A percentile compares a stretch with the other conserved stretches of the same genome.
These are phyloP conservation scores for Boletus smithii DNA, from an alignment of 1,284 basidiomycete genomes.

Conservation along the genomic window DNA sequence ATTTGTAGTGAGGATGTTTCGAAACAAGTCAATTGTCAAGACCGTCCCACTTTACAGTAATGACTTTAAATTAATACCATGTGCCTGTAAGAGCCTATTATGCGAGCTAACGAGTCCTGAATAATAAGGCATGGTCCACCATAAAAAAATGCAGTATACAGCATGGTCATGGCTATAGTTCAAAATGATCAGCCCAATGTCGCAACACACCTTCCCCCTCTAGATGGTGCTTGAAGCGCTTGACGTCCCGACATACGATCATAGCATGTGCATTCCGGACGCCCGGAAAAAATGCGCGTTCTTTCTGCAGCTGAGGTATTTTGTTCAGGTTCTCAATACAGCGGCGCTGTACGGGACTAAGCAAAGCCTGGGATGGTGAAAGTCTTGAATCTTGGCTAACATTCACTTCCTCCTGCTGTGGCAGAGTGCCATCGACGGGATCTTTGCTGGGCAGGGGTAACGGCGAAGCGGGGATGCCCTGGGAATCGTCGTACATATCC, in stretches of 20 bases:
- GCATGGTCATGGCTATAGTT: constrained; percentile 28
- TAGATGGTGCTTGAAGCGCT: constrained; percentile 53
- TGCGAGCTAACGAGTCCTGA: too few species aligned
- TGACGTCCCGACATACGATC: constrained; percentile 64
- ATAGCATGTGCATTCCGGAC: constrained; percentile 64
- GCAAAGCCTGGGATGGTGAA: constrained; percentile 40
- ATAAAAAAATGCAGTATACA: background rate
- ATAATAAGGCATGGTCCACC: background rate
- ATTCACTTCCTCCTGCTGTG: constrained; percentile 6
- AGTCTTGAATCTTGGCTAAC: constrained; percentile 10
- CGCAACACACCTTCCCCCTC: constrained; percentile 59
- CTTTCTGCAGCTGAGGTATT: constrained; percentile 64
- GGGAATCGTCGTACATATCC: constrained; percentile 33
- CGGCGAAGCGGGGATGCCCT: constrained; percentile 5
- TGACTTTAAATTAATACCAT: too few species aligned
- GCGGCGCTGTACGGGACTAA: constrained; percentile 57
- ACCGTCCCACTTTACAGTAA: too few species aligned
- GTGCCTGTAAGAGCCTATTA: too few species aligned
- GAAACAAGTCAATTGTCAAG: too few species aligned
- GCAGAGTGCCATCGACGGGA: background rate
- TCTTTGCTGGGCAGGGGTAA: background rate
- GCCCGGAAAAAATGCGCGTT: constrained; percentile 56
- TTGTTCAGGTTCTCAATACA: constrained; percentile 52
- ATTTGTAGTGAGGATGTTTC: background rate
- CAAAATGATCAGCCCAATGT: constrained; percentile 71